Base-by-base conservation (phyloP, 306 rosid species). In the Morella rubra region DNA sequence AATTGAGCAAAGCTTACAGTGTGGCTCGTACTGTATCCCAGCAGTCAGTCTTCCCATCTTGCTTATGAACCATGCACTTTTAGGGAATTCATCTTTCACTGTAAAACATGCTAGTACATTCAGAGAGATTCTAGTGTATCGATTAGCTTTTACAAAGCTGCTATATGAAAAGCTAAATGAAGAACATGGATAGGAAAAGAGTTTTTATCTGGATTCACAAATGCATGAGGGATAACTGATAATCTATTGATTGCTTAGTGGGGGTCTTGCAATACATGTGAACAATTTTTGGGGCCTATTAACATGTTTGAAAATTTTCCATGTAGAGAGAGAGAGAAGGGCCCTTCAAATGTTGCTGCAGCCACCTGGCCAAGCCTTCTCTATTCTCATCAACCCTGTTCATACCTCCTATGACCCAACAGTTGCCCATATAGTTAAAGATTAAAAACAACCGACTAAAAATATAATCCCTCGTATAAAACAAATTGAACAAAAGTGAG, bases 21-120 rank as follows among this genome's bases (percentile, higher is more conserved):
- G 91, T 72, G 98, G 97, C 85, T 92, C 99, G 61, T 84, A 95
- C 81, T 89, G 98, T 86, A 96, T 91, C 76, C 97, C 99, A 16
- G 93, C 96, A 68, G 91, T 96, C 76, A 92, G 80, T 84, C 93
- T 91, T 81, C 99, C 97, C 73, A 91, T 84, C 88, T 83, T 96
- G 89, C 96, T 85, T 74, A 96, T 92, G 75, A 96, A 73, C 99
- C 99, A 96, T 42, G 83, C 96, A 74, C 70, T 82, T 85, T 81
- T 91, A 62, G 97, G 93, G 22, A 84, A 72, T 62, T 92, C 98
- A 69, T 88, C 92, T 85, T 80, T 82, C 58, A 54, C 99, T 96
- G 92, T 81, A 74, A 76, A 67, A 79, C 22, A 80, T 61, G 40
- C 2, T 9, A 12, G 51, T 56, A 84, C 50, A 83, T n/a, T 66